Percentiles rank a stretch among this genome's conserved stretches.
Conservation (phyloP, 1,284 basidiomycete genomes). For the Malassezia pachydermatis region DNA sequence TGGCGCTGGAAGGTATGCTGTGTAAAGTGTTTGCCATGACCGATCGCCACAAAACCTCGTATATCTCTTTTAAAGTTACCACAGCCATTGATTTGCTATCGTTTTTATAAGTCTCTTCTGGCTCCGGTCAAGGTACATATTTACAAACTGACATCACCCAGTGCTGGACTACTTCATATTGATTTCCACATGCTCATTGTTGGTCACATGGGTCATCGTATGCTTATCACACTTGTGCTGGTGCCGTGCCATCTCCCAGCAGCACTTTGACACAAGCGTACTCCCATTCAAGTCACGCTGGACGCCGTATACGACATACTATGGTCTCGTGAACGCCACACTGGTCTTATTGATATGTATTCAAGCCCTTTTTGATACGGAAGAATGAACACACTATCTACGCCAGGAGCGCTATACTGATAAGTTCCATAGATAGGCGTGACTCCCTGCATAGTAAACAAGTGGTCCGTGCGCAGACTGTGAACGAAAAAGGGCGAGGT, state of each 20-base stretch:
- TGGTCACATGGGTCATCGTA: conserved; percentile 75
- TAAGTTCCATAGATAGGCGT: too few relatives aligned
- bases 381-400: too few relatives aligned
- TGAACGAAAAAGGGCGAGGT: too few relatives aligned
- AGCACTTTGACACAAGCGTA: conserved; percentile 55
- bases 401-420: too few relatives aligned
- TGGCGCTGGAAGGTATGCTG: conserved; percentile 65
- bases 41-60: conserved; percentile 64
- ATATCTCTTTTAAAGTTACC: conserved; percentile 60
- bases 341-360: conserved; percentile 50
- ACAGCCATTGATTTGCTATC: conserved; percentile 60
- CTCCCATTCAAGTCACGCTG: conserved; percentile 52
- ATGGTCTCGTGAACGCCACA: conserved; percentile 22
- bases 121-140: conserved; percentile 51
- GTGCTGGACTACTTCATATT: conserved; percentile 58
- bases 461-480: too few relatives aligned
- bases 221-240: conserved; percentile 66
- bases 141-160: too few relatives aligned
- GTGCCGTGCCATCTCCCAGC: conserved; percentile 57
- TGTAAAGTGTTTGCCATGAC: conserved; percentile 62
- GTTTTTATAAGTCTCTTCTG: conserved; percentile 53
- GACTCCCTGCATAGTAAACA: background rate
- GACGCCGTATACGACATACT: conserved; percentile 44
- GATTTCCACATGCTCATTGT: conserved; percentile 58
- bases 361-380: conserved; percentile 32